Conservation (phyloP, 2,329 filamentous ascomycete genomes). For the Amylocarpus encephaloides region DNA sequence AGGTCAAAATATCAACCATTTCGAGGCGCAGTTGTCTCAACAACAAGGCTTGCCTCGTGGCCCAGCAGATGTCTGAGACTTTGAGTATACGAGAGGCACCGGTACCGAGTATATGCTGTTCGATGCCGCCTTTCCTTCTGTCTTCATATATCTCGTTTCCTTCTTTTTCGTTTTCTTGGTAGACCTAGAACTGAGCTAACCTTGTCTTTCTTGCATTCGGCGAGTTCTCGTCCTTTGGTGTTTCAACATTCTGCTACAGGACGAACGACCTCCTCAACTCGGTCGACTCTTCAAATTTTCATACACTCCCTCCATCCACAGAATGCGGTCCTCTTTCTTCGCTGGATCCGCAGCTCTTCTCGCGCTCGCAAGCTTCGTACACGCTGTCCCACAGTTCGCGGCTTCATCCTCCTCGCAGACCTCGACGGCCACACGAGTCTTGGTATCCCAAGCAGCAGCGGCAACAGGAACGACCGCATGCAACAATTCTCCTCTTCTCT, state of each 20-base stretch:
- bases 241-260: background rate
- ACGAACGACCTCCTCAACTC: background rate
- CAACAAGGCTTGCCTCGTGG: background rate
- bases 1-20: background rate
- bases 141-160: background rate
- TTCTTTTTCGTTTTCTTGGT: background rate
- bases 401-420: slow-evolving; percentile 15
- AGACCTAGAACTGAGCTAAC: background rate
- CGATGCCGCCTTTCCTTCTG: background rate
- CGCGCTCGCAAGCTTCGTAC: slow-evolving; percentile 16
- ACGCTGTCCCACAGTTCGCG: slow-evolving; percentile 20
- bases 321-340: slow-evolving; percentile 18
- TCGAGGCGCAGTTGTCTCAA: background rate
- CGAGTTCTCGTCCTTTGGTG: background rate
- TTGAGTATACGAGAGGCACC: background rate
- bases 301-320: background rate
- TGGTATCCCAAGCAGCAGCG: slow-evolving; percentile 16
- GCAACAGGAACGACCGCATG: slow-evolving; percentile 39
- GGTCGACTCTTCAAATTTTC: background rate
- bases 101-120: background rate
- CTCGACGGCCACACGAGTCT: slow-evolving; percentile 11
- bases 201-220: background rate
- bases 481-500: slow-evolving; percentile 76
- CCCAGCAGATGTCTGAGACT: background rate
- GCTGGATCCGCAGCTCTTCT: slow-evolving; percentile 21